Evolutionary conservation across 2,329 filamentous ascomycete species (phyloP).

Genomic region (Nothophoma quercina): DNA sequence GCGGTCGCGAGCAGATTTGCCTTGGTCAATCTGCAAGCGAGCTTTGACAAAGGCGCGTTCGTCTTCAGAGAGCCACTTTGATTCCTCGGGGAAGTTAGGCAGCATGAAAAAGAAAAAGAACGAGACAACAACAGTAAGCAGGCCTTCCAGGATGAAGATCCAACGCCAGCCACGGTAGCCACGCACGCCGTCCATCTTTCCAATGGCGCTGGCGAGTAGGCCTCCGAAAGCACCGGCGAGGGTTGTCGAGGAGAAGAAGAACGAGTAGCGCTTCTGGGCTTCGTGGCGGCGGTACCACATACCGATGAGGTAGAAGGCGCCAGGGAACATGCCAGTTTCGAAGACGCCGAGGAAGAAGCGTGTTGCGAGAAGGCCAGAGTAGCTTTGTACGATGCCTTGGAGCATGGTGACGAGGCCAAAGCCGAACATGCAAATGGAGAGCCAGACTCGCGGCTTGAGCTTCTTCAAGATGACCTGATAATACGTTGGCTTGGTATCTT

Average conservation of each 20-base stretch:
- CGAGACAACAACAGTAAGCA: slow-evolving; percentile 54
- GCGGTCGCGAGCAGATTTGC: slow-evolving; percentile 55
- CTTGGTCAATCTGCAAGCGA: slow-evolving; percentile 57
- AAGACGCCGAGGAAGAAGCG: slow-evolving; percentile 80
- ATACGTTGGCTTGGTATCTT: no score
- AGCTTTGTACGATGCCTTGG: slow-evolving; percentile 81
- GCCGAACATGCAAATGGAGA: slow-evolving; percentile 82
- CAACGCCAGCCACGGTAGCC: slow-evolving; percentile 79
- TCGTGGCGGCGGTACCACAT: slow-evolving; percentile 92
- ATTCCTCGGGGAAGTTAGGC: slow-evolving; percentile 59
- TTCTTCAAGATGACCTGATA: slow-evolving; percentile 62
- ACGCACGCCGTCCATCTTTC: slow-evolving; percentile 78
- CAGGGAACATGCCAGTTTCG: slow-evolving; percentile 63
- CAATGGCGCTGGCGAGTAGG: slow-evolving; percentile 83
- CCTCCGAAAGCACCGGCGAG: slow-evolving; percentile 86
- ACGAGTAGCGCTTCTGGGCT: slow-evolving; percentile 88
- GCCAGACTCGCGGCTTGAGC: slow-evolving; percentile 61
- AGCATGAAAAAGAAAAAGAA: slow-evolving; percentile 58
- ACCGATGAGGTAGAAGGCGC: slow-evolving; percentile 72
- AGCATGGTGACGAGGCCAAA: slow-evolving; percentile 79
- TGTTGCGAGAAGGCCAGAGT: slow-evolving; percentile 76
- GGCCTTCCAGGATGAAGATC: slow-evolving; percentile 78
- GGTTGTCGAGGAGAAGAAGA: slow-evolving; percentile 89
- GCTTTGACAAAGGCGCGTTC: slow-evolving; percentile 57
- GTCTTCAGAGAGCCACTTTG: slow-evolving; percentile 56